Conservation (phyloP, 169 alveolate genomes). For the Plasmodium berghei region DNA sequence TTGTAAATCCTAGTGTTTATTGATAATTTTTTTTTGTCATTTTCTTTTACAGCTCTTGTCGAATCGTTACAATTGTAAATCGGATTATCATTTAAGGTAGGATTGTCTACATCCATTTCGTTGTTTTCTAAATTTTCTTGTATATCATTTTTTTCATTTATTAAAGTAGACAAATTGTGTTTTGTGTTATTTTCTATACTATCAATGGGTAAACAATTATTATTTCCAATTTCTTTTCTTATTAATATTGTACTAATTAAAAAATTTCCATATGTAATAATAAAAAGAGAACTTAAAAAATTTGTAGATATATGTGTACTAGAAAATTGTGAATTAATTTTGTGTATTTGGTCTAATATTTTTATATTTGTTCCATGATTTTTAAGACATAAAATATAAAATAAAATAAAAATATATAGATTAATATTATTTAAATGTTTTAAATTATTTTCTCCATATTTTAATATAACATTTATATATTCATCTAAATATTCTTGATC, state of each 20-base stretch:
- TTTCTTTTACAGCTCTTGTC: too few species aligned
- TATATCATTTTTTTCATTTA: too few species aligned
- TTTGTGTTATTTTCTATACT: background rate
- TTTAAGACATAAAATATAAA: slow-evolving; percentile 42
- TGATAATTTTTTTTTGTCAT: too few species aligned
- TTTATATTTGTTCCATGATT: slow-evolving; percentile 23
- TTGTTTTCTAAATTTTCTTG: too few species aligned
- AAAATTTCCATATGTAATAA: slow-evolving; percentile 21
- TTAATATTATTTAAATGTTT: slow-evolving; percentile 8
- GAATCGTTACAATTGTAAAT: too few species aligned
- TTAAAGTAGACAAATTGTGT: background rate
- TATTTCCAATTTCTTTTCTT: too few species aligned
- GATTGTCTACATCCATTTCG: too few species aligned
- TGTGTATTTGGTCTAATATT: slow-evolving; percentile 2
- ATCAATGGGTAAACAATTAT: background rate
- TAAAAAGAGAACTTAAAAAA: slow-evolving; percentile 35
- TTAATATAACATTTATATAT: slow-evolving; percentile 31
- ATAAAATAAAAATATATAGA: slow-evolving; percentile 35
- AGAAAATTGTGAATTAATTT: background rate
- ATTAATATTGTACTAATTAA: too few species aligned
- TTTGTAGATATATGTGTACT: slow-evolving; percentile 36
- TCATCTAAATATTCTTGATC: slow-evolving; percentile 20
- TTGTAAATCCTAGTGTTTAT: too few species aligned
- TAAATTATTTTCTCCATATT: slow-evolving; percentile 23
- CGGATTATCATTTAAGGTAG: too few species aligned